phyloP scores from a whole-genome alignment of 2,329 filamentous ascomycete species.

The Gaeumannomyces sp. region DNA sequence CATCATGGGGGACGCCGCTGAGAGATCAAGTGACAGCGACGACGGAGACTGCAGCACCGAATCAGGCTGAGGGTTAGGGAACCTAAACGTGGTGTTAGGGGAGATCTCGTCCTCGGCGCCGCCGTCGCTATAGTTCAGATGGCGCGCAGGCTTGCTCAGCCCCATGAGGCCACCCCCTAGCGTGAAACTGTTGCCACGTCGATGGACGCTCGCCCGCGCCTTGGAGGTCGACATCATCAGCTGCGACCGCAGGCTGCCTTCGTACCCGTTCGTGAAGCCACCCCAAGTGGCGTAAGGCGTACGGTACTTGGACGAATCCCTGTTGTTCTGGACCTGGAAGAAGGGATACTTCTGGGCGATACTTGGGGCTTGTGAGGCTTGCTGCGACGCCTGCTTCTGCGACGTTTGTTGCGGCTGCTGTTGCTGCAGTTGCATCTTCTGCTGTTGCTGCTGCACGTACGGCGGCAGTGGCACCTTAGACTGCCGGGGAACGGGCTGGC shows the following conservation, averaged over 20 bases:
- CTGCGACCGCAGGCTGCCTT: constrained; percentile 40
- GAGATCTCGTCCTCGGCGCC: constrained; percentile 11
- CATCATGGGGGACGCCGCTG: constrained; percentile 16
- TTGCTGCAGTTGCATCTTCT: constrained; percentile 5
- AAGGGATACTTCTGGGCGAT: constrained; percentile 46
- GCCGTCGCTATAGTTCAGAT: constrained; percentile 19
- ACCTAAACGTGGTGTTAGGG: constrained; percentile 17
- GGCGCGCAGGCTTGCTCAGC: constrained; percentile 17
- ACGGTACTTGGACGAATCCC: constrained; percentile 49
- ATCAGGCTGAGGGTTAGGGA: constrained; percentile 11
- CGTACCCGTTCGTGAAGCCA: constrained; percentile 57
- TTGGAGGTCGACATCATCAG: constrained; percentile 11
- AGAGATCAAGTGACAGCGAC: constrained; percentile 18
- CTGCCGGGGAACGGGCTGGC: constrained; percentile 4
- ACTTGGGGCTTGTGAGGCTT: constrained; percentile 10
- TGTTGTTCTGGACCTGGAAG: constrained; percentile 55
- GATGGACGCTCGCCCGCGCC: constrained; percentile 12
- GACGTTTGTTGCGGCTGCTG: constrained; percentile 1
- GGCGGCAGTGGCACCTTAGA: constrained; percentile 9
- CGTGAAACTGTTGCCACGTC: constrained; percentile 17
- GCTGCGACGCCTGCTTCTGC: constrained; percentile 1
- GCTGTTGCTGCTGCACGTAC: constrained; percentile 10
- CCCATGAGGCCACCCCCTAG: constrained; percentile 18
- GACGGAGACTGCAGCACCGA: constrained; percentile 15
- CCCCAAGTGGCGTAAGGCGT: constrained; percentile 52